Base-by-base conservation (phyloP, 495 filamentous ascomycete genomes). In the Trichoderma reesei region DNA sequence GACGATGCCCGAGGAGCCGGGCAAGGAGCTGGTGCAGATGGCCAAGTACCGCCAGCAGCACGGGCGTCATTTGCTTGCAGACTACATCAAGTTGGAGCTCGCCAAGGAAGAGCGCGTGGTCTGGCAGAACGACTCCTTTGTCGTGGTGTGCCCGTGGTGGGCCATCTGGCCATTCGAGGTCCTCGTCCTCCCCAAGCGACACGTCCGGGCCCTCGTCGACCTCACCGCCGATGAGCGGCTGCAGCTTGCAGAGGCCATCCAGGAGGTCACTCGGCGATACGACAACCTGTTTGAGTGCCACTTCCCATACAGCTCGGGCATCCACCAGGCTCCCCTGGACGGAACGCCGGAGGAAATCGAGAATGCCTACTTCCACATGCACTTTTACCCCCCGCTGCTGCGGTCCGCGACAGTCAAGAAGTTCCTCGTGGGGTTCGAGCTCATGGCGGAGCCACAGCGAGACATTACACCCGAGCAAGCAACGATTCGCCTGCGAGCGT, bases 381-480 rank as follows among this genome's bases (percentile, higher is more conserved):
- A 98, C 76, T 98, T 98, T 74, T 97, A 96, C 74, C 94, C 94
- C 16, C 94, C 94, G 8, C 79, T 98, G 44, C 81, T 98, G 67
- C 85, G 94, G 51, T 96, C 91, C 66, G 94, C 94, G 11, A 93
- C 90, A 5, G 95, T 98, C 39, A 85, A 88, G 64, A 98, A 98
- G 79, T 98, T 98, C 77, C 70, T 96, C 46, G 94, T 98, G 36
- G 94, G 94, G 62, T 96, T 92, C 73, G 92, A 98, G 75, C 76
- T 98, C 79, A 85, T 98, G 86, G 94, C 89, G 2, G 94, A 98
- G 75, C 94, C 94, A 34, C 94, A 98, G 74, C 84, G 94, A 60
- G 94, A 98, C 73, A 98, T 98, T 70, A 98, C 95, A 1, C 92
- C 94, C 0, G 94, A 98, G 74, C 94, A 98, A 73, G 94, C 95